phyloP scores from a whole-genome alignment of 768 basidiomycete species.

The Megacollybia marginata region DNA sequence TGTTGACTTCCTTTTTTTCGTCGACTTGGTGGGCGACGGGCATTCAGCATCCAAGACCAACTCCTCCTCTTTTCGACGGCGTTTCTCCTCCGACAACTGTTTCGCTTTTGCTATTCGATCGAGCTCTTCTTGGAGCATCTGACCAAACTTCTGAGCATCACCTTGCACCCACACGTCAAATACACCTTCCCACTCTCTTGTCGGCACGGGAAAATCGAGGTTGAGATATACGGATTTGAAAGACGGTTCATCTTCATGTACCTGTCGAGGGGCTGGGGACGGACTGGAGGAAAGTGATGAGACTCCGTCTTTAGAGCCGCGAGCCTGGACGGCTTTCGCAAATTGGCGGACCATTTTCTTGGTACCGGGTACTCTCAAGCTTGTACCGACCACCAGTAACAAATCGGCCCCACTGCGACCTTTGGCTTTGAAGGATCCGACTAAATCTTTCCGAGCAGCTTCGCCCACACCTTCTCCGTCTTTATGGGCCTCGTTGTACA shows the following conservation, averaged over 20 bases:
- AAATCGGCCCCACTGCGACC: slow-evolving; percentile 73
- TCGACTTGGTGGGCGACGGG: not conserved
- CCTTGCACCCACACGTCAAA: slow-evolving; percentile 90
- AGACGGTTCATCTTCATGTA: slow-evolving; percentile 41
- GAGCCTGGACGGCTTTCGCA: slow-evolving; percentile 64
- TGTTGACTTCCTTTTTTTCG: not conserved
- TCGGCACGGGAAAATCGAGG: slow-evolving; percentile 78
- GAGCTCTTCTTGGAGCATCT: slow-evolving; percentile 49
- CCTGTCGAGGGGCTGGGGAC: slow-evolving; percentile 8
- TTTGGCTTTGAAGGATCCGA: slow-evolving; percentile 61
- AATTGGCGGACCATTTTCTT: slow-evolving; percentile 89
- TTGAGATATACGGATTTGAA: slow-evolving; percentile 78
- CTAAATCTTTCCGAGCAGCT: slow-evolving; percentile 72
- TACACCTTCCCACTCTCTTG: slow-evolving; percentile 82
- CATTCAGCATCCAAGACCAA: slow-evolving; percentile 11
- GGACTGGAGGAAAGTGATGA: slow-evolving; percentile 11
- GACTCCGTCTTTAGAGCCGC: slow-evolving; percentile 27
- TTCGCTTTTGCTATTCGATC: slow-evolving; percentile 47
- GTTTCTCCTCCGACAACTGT: slow-evolving; percentile 47
- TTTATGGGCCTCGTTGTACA: slow-evolving; percentile 86
- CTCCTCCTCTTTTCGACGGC: slow-evolving; percentile 49
- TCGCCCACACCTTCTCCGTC: slow-evolving; percentile 85
- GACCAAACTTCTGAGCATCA: slow-evolving; percentile 77
- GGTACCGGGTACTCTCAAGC: slow-evolving; percentile 82
- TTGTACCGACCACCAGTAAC: slow-evolving; percentile 85